Percentiles rank a stretch among this genome's conserved stretches.
Conservation (phyloP, 1,139 yeast genomes). For the Candida sp. region DNA sequence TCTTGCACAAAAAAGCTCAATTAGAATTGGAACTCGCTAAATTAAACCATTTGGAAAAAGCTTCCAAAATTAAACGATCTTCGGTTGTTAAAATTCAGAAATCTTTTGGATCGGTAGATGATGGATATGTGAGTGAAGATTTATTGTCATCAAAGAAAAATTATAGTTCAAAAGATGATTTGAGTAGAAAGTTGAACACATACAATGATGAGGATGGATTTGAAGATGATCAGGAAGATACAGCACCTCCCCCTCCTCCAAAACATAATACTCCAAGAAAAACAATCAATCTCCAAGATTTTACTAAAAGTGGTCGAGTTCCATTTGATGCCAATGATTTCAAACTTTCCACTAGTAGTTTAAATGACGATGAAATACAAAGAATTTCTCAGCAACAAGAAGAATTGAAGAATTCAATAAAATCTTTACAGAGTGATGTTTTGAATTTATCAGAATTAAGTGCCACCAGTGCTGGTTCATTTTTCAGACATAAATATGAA, state of each 20-base stretch:
- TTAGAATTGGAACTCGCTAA: slow-evolving; percentile 39
- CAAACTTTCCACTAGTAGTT: slow-evolving; percentile 23
- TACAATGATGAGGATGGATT: slow-evolving; percentile 26
- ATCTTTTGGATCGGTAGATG: slow-evolving; percentile 19
- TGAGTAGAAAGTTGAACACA: slow-evolving; percentile 31
- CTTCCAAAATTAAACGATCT: slow-evolving; percentile 14
- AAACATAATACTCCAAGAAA: slow-evolving; percentile 21
- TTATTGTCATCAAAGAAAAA: slow-evolving; percentile 28
- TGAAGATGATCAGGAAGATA: slow-evolving; percentile 11
- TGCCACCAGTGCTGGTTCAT: slow-evolving; percentile 89
- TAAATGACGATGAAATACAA: slow-evolving; percentile 27
- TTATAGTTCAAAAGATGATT: slow-evolving; percentile 32
- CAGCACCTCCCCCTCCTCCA: slow-evolving; percentile 56
- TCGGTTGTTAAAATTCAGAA: slow-evolving; percentile 4
- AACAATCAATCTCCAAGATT: not conserved
- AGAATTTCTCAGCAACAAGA: slow-evolving; percentile 32
- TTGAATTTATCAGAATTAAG: slow-evolving; percentile 62
- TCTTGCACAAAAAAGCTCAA: slow-evolving; percentile 32
- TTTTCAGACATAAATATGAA: slow-evolving; percentile 65
- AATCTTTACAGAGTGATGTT: slow-evolving; percentile 46
- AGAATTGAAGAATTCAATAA: slow-evolving; percentile 39
- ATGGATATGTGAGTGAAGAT: slow-evolving; percentile 34
- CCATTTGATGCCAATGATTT: slow-evolving; percentile 43
- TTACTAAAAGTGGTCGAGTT: slow-evolving; percentile 9
- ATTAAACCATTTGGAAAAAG: slow-evolving; percentile 33